Evolutionary conservation across 208 protist species (phyloP).

Genomic region (Phytomonas sp.): DNA sequence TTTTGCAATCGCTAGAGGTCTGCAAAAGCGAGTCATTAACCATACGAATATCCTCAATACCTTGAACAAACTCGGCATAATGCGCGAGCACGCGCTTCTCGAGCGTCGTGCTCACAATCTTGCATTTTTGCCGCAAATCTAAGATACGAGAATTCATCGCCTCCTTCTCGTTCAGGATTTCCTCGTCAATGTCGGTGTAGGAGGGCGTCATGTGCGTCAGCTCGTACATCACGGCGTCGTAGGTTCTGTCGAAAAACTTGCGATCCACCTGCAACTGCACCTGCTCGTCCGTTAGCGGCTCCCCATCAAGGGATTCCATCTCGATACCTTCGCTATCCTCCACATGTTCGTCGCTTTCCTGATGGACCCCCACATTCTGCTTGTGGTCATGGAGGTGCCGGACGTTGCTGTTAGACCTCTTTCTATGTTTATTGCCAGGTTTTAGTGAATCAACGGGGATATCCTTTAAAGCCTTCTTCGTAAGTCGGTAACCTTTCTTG

Average conservation of each 20-base stretch:
- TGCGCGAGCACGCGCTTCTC: conserved; percentile 73
- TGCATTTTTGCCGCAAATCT: conserved; percentile 54
- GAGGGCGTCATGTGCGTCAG: conserved; percentile 51
- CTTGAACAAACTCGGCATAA: conserved; percentile 62
- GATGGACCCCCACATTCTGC: conserved; percentile 45
- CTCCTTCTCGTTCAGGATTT: conserved; percentile 41
- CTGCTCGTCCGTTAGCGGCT: conserved; percentile 74
- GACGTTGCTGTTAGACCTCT: conserved; percentile 31
- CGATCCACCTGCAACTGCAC: conserved; percentile 72
- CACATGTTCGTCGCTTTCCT: conserved; percentile 17
- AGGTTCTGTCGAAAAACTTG: conserved; percentile 81
- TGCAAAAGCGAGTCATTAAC: conserved; percentile 72
- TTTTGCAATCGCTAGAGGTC: conserved; percentile 81
- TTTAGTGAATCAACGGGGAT: conserved; percentile 42
- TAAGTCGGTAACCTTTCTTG: conserved; percentile 64
- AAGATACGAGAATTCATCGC: conserved; percentile 43
- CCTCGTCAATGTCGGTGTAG: conserved; percentile 44
- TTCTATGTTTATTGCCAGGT: conserved; percentile 15
- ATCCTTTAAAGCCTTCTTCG: conserved; percentile 52
- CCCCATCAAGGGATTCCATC: conserved; percentile 56
- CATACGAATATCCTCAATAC: conserved; percentile 56
- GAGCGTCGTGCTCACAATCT: conserved; percentile 72
- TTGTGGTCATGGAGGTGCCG: conserved; percentile 56
- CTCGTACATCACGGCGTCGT: conserved; percentile 65
- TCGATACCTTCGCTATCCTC: conserved; percentile 19